Evolutionary conservation across 1,284 basidiomycete genomes (phyloP).

Genomic region (Pascua guehoae): DNA sequence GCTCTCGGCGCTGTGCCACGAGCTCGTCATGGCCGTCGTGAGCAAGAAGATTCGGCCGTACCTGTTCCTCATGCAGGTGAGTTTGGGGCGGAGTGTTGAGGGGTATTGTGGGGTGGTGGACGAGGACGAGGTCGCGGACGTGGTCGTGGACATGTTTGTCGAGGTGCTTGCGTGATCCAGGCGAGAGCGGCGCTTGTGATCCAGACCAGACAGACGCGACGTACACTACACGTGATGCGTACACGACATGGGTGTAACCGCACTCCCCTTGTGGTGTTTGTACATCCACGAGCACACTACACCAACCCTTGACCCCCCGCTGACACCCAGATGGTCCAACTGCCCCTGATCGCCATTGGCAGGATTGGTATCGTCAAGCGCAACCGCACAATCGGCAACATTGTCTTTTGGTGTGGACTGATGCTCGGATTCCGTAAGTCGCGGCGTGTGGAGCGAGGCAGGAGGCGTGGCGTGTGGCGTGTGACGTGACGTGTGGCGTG

Average conservation of each 20-base stretch:
- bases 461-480: not conserved
- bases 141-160: no score
- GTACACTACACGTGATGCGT: no score
- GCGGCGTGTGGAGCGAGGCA: not conserved
- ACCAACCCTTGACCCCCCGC: not conserved
- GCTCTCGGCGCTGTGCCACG: slow-evolving; percentile 81
- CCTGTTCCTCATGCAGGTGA: slow-evolving; percentile 44
- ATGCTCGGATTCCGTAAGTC: slow-evolving; percentile 68
- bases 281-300: not conserved
- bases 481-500: not conserved
- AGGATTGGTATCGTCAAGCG: slow-evolving; percentile 69
- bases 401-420: slow-evolving; percentile 87
- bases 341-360: slow-evolving; percentile 82
- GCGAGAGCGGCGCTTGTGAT: no score
- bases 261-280: no score
- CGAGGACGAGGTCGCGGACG: no score
- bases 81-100: slow-evolving; percentile 5
- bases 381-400: slow-evolving; percentile 66
- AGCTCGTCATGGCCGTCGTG: slow-evolving; percentile 95
- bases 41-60: slow-evolving; percentile 71
- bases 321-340: slow-evolving; percentile 69
- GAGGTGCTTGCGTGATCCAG: no score
- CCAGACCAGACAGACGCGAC: no score
- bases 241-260: no score
- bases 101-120: no score